phyloP scores from a whole-genome alignment of 805 yeast genomes.

The Maudiozyma turicensis region DNA sequence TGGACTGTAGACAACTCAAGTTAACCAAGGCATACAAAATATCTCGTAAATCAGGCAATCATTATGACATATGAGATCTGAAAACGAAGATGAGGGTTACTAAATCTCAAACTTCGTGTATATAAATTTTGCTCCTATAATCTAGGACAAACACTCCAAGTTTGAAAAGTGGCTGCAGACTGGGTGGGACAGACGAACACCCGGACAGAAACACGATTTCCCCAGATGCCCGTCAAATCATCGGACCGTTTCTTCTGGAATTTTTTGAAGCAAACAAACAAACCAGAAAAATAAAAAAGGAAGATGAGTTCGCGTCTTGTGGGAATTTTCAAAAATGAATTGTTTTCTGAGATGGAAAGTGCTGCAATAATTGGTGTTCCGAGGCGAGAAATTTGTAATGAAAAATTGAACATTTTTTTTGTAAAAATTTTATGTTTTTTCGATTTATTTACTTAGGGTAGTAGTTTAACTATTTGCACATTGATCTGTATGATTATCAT shows the following conservation, averaged over 20 bases:
- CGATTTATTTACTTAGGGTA: too few relatives aligned
- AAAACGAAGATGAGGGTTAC: background rate
- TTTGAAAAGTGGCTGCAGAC: background rate
- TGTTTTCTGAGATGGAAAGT: background rate
- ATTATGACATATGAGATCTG: too few relatives aligned
- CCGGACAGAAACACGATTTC: background rate
- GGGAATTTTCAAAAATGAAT: background rate
- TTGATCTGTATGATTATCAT: too few relatives aligned
- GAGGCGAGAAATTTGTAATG: background rate
- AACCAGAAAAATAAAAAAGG: too few relatives aligned
- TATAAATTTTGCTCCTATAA: background rate
- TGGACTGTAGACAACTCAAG: too few relatives aligned
- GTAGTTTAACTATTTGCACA: too few relatives aligned
- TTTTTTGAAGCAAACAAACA: too few relatives aligned
- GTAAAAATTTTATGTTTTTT: background rate
- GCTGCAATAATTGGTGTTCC: background rate
- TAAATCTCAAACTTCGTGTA: background rate
- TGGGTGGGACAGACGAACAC: background rate
- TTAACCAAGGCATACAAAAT: too few relatives aligned
- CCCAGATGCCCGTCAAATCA: too few relatives aligned
- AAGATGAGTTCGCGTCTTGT: background rate
- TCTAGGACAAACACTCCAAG: background rate
- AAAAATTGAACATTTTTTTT: background rate
- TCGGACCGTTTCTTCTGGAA: too few relatives aligned
- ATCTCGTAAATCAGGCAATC: too few relatives aligned